Evolutionary conservation across 1,284 basidiomycete genomes (phyloP), one percentile per base, ranked within the genome.

Genomic region (Apiotrichum veenhuisii): DNA sequence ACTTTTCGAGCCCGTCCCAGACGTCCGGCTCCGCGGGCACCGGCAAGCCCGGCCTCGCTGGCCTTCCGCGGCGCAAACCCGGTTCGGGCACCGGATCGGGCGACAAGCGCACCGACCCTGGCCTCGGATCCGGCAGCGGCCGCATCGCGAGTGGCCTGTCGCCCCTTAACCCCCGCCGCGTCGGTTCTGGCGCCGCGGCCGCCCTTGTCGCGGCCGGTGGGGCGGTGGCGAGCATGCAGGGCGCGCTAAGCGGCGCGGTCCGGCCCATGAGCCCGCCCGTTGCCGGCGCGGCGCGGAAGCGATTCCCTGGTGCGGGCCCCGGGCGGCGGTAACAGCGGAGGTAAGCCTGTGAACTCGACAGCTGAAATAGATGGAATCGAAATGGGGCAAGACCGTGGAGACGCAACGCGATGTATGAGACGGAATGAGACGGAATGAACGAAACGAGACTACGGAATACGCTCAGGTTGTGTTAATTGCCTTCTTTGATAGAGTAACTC

Each of bases 201-300:
- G 65, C 64, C 26, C 48, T 65, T 42, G 50, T 64, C 52, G 43
- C 43, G 41, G 65, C 69, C 33, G 64, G 71, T 37, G 68, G 76
- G 15, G 71, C 75, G 17, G 69, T 77, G 55, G 73, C 73, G 22
- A 71, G 68, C 56, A 75, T 76, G 71, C 74, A 74, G 34, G 66
- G 66, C 0, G 44, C 44, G 44, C 54, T 68, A 17, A 15, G 42
- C 25, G 65, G 66, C 2, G 58, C 61, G 4, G 63, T 67, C 42
- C 61, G 71, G 9, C 52, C 72, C n/a, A 63, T 65, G 41, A 71
- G 68, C 45, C 73, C 64, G 23, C 57, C 54, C 0, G 33, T 17
- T 22, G 14, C 20, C 14, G 47, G 18, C 26, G 45, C n/a, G 7
- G 22, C 17, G 36, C 25, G 38, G 11, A 50, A 50, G 49, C 49